A percentile compares a stretch with the other conserved stretches of the same genome.
phyloP scores from a whole-genome alignment of 495 filamentous ascomycete species.

The Neurospora discreta region DNA sequence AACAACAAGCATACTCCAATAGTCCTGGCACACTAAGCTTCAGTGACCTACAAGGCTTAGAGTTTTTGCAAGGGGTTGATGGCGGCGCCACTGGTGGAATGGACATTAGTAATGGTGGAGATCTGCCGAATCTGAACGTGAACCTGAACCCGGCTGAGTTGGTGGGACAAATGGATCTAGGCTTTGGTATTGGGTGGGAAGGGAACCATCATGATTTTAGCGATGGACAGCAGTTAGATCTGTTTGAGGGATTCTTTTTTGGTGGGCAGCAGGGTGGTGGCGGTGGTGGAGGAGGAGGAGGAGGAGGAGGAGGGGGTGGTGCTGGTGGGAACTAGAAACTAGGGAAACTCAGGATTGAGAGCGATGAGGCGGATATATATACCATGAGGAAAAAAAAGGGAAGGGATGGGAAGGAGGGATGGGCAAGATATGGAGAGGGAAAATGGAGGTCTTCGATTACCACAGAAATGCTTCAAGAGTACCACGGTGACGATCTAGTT shows the following conservation, averaged over 20 bases:
- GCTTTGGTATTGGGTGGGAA: conserved; percentile 60
- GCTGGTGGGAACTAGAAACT: neutral
- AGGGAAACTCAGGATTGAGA: neutral
- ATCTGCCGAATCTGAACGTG: neutral
- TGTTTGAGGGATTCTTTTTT: conserved; percentile 92
- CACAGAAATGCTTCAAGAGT: too few species aligned
- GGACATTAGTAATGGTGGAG: conserved; percentile 20
- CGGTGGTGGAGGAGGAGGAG: conserved; percentile 1
- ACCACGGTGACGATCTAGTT: neutral
- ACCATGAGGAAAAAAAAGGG: neutral
- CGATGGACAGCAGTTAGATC: conserved; percentile 67
- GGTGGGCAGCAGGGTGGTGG: conserved; percentile 39
- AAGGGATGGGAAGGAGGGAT: neutral
- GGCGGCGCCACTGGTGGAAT: neutral
- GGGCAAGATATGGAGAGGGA: neutral
- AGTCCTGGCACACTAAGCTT: conserved; percentile 17
- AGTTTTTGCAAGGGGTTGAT: conserved; percentile 30
- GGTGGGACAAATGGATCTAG: conserved; percentile 47
- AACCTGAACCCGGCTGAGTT: neutral
- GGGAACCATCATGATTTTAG: conserved; percentile 70
- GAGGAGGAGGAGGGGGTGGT: conserved; percentile 1
- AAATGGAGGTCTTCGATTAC: too few species aligned
- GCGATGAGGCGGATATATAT: neutral
- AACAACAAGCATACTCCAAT: conserved; percentile 3
- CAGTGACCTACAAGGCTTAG: conserved; percentile 34